Conservation (phyloP, 2,329 filamentous ascomycete genomes). For the Colletotrichum coccodes region DNA sequence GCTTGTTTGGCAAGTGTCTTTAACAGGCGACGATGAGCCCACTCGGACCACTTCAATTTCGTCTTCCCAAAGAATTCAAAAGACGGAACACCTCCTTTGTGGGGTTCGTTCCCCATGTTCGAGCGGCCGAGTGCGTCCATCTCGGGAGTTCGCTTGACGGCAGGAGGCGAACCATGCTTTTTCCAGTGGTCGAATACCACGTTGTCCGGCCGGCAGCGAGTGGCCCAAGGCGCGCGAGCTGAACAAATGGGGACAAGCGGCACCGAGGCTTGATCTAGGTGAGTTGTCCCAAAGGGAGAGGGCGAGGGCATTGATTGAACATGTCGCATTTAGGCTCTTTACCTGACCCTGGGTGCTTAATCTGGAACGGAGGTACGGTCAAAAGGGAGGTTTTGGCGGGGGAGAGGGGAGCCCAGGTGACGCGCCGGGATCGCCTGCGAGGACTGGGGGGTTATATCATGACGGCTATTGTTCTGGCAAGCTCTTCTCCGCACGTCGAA, state of each 20-base stretch:
- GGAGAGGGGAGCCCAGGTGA: background rate
- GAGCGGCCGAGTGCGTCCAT: background rate
- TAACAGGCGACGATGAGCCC: conserved; percentile 6
- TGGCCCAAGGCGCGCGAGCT: background rate
- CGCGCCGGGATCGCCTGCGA: background rate
- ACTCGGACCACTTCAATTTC: conserved; percentile 27
- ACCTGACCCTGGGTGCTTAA: conserved; percentile 15
- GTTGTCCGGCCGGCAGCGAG: conserved; percentile 11
- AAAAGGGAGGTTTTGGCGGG: conserved; percentile 19
- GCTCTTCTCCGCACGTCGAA: background rate
- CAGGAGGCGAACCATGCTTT: background rate
- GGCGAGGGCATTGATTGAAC: conserved; percentile 4
- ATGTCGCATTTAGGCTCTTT: conserved; percentile 30
- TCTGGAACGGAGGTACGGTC: conserved; percentile 31
- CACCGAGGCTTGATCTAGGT: conserved; percentile 3
- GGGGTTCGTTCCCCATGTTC: background rate
- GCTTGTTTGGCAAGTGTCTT: background rate
- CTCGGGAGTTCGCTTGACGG: conserved; percentile 12
- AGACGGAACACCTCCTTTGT: conserved; percentile 13
- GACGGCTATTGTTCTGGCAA: background rate
- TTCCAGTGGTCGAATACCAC: conserved; percentile 5
- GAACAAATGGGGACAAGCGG: background rate
- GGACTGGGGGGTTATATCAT: background rate
- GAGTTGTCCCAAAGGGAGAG: background rate
- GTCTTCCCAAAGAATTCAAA: background rate